Evolutionary conservation across 129 eudicot species (phyloP).

Genomic region (Ambrosia artemisiifolia): DNA sequence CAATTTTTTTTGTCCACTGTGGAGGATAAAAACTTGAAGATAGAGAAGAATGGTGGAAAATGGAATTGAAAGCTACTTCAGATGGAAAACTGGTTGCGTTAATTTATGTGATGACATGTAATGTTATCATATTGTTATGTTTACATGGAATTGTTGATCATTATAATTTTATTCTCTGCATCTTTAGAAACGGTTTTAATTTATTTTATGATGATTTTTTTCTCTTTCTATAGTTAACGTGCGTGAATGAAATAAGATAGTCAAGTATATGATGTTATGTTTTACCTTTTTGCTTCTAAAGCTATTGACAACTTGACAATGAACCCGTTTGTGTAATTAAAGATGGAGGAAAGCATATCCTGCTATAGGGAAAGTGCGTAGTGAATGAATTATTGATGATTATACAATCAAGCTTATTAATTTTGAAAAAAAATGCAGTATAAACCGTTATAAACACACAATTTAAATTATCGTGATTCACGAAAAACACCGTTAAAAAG

Average conservation of each 20-base stretch:
- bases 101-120: conserved; percentile 97
- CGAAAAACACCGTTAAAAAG: no score
- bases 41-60: conserved; percentile 94
- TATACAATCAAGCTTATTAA: conserved; percentile 5
- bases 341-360: conserved; percentile 26
- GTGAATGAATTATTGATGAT: conserved; percentile 15
- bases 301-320: conserved; percentile 26
- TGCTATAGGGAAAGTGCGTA: conserved; percentile 33
- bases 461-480: no score
- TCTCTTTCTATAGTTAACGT: neutral
- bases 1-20: conserved; percentile 69
- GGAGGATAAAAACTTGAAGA: conserved; percentile 78
- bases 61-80: conserved; percentile 80
- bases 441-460: no score
- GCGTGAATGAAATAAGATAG: conserved; percentile 7
- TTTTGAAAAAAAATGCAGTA: no score
- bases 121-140: neutral
- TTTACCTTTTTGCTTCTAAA: conserved; percentile 30
- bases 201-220: neutral
- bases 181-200: neutral
- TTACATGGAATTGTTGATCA: neutral
- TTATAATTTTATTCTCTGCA: neutral
- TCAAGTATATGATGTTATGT: conserved; percentile 32
- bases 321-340: conserved; percentile 15
- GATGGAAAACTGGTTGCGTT: conserved; percentile 85